phyloP scores from a whole-genome alignment of 208 protist genomes.

The Porcisia deanei region DNA sequence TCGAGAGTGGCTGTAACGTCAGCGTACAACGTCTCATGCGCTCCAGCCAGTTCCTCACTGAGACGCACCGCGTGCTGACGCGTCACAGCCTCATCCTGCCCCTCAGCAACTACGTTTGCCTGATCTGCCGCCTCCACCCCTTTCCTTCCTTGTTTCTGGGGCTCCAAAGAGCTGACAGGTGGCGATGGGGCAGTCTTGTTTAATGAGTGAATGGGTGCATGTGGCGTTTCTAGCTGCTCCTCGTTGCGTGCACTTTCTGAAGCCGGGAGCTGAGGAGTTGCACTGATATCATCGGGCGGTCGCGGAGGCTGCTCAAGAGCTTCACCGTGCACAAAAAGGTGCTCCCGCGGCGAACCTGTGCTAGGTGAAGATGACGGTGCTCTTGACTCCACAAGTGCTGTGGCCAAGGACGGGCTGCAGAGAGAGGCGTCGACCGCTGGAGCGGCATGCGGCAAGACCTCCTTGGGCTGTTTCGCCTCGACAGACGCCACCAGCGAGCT shows the following conservation, averaged over 20 bases:
- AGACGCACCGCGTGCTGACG: background rate
- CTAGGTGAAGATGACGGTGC: background rate
- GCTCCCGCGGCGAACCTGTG: background rate
- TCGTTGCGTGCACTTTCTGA: background rate
- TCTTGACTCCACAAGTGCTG: background rate
- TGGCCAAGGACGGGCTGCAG: background rate
- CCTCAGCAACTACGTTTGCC: background rate
- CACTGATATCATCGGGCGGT: background rate
- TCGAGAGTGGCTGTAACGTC: slow-evolving; percentile 43
- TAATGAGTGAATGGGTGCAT: background rate
- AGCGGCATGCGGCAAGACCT: background rate
- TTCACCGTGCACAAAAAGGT: background rate
- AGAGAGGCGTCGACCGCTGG: background rate
- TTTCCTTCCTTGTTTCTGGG: background rate
- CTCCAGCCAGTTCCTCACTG: slow-evolving; percentile 12
- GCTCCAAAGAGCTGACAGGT: background rate
- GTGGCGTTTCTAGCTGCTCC: background rate
- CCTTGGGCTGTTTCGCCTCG: background rate
- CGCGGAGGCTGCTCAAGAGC: background rate
- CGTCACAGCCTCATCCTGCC: background rate
- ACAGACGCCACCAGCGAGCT: slow-evolving; percentile 2
- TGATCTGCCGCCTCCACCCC: background rate
- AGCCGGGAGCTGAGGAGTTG: background rate
- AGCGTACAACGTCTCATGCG: slow-evolving; percentile 14
- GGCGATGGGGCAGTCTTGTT: background rate